Base-by-base conservation (phyloP, 805 yeast species). In the Candida loeiensis region DNA sequence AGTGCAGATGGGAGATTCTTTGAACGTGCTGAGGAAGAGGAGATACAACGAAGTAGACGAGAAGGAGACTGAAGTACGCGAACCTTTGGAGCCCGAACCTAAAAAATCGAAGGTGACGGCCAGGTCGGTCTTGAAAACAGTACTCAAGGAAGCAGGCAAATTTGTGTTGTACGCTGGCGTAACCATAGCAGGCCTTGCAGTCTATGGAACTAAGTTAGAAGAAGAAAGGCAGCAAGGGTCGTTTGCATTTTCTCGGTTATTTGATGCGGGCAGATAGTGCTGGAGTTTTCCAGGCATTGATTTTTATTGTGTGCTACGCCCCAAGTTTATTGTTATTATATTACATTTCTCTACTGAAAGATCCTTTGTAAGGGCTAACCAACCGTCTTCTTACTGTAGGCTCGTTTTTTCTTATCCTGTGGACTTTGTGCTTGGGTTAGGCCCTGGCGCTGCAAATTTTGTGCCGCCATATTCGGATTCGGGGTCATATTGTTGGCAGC, bases 351-450 rank as follows among this genome's bases (percentile, higher is more conserved):
- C n/a, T 11, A 11, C 6, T 11, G 27, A 25, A 25, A 11, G 27
- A 12, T 25, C 27, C n/a, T 11, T 6, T 7, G 24, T 7, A 21
- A 21, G 6, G 24, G 8, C 9, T 25, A 25, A 25, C 31, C 31
- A 4, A 11, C 4, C 5, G 31, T 5, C 36, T 46, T 45, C 36
- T 39, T 45, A 18, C 40, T 46, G 50, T 26, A 45, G 41, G 24
- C 34, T 34, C 33, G 36, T 41, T 33, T 41, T 36, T 45, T 49
- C 45, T 38, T 43, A 29, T 43, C 35, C n/a, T 28, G 33, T 16
- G 35, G 41, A 8, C 35, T 37, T 28, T 21, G 40, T 21, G 22
- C 35, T 18, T 31, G 40, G 32, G 22, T n/a, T 21, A 37, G 14
- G 3, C 34, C 41, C n/a, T 17, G 33, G 31, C 31, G 31, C 16